These are phyloP conservation scores for Climacium dendroides DNA, from an alignment of 225 moss, liverwort and hornwort genomes.

Conservation along the genomic window DNA sequence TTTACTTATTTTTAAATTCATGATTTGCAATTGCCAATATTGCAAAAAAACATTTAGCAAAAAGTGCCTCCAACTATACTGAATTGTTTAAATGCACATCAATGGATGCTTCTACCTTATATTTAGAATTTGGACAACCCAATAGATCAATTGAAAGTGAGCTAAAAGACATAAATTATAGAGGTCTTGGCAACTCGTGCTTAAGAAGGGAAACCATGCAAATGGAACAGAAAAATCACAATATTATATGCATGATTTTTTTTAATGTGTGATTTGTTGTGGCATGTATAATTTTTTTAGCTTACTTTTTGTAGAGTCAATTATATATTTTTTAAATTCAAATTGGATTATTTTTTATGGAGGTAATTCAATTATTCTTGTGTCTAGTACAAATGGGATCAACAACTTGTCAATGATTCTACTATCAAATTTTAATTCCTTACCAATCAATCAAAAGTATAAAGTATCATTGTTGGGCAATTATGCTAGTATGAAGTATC, in stretches of 20 bases:
- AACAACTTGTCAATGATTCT: not conserved
- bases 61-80: no score
- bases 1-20: no score
- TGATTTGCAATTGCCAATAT: no score
- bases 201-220: not conserved
- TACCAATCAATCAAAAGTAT: not conserved
- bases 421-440: not conserved
- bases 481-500: fast-evolving
- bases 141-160: not conserved
- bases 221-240: not conserved
- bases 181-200: fast-evolving
- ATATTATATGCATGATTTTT: not conserved
- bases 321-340: not conserved
- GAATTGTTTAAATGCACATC: no score
- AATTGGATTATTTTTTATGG: not conserved
- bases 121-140: fast-evolving
- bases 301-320: not conserved
- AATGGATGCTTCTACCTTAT: no score
- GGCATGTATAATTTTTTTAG: not conserved
- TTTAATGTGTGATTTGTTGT: no score
- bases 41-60: no score
- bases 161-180: not conserved
- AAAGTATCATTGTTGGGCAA: not conserved
- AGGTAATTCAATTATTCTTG: not conserved
- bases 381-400: not conserved